phyloP scores from a whole-genome alignment of 805 yeast species.

The Diddensiella caesifluorescens region DNA sequence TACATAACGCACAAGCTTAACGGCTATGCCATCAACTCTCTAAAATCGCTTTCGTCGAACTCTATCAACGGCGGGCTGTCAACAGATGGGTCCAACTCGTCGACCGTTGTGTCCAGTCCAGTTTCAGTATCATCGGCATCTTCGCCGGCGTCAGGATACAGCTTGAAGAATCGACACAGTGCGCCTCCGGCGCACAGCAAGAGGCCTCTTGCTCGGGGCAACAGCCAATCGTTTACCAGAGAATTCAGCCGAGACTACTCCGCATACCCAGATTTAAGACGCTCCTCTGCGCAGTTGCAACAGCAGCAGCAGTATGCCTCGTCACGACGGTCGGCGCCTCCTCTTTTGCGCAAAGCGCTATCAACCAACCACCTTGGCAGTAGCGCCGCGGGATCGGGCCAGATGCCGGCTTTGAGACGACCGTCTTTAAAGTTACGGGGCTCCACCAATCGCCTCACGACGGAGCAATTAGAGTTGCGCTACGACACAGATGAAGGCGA shows the following conservation, averaged over 20 bases:
- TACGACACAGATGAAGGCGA: constrained; percentile 36
- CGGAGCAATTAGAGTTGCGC: constrained; percentile 30
- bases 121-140: neutral
- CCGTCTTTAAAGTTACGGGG: constrained; percentile 1
- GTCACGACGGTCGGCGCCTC: constrained; percentile 7
- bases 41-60: constrained; percentile 13
- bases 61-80: neutral
- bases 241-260: neutral
- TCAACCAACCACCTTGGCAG: constrained; percentile 15
- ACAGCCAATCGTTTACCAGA: neutral
- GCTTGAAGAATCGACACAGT: constrained; percentile 1
- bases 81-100: neutral
- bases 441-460: constrained; percentile 9
- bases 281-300: neutral
- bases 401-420: neutral
- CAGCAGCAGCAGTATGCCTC: constrained; percentile 4
- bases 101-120: constrained; percentile 1
- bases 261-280: neutral
- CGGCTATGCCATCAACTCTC: constrained; percentile 16
- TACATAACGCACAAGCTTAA: constrained; percentile 11
- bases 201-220: neutral
- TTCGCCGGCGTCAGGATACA: neutral
- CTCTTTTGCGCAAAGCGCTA: constrained; percentile 17
- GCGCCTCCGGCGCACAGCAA: neutral
- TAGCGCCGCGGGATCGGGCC: constrained; percentile 10